Base-by-base conservation (phyloP, 2,329 filamentous ascomycete genomes). In the Drechslerella stenobrocha region DNA sequence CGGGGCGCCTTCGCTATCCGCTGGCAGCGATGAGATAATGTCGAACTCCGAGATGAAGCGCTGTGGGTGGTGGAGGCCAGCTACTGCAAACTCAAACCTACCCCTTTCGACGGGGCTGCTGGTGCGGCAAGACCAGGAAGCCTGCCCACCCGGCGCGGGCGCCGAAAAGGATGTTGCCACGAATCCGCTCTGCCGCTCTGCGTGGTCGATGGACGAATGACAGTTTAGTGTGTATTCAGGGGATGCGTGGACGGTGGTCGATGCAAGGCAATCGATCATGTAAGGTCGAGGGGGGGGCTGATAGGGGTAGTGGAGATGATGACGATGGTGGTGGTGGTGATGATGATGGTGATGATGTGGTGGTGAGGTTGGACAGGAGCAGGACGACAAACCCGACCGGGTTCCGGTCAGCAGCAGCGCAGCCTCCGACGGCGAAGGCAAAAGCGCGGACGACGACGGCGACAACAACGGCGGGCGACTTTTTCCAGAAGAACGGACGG, bases 261-360 rank as follows among this genome's bases (percentile, higher is more conserved):
- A 57, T 59, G 61, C 53, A 66, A 66, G 58, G 61, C 61, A 66
- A 53, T 66, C 61, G 61, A 34, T 53, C 61, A 66, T 66, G 61
- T 66, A 66, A 66, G 35, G 61, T 66, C n/a, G n/a, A n/a, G n/a
- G n/a, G n/a, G n/a, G n/a, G n/a, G n/a, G n/a, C n/a, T n/a, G n/a
- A n/a, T n/a, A n/a, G n/a, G n/a, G n/a, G n/a, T n/a, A n/a, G n/a
- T n/a, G n/a, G n/a, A n/a, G n/a, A n/a, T n/a, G n/a, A n/a, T n/a
- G n/a, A n/a, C n/a, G n/a, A n/a, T n/a, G n/a, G n/a, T n/a, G n/a
- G n/a, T 52, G 60, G 57, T 52, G 30, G 60, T 46, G 35, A 47
- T 45, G 53, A 37, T 51, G 59, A 26, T 40, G 58, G 28, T 48
- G 52, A n/a, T 58, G 60, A 48, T 58, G 60, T 46, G 58, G 57